Base-by-base conservation (phyloP, 805 yeast genomes). In the Wickerhamomyces hampshirensis region DNA sequence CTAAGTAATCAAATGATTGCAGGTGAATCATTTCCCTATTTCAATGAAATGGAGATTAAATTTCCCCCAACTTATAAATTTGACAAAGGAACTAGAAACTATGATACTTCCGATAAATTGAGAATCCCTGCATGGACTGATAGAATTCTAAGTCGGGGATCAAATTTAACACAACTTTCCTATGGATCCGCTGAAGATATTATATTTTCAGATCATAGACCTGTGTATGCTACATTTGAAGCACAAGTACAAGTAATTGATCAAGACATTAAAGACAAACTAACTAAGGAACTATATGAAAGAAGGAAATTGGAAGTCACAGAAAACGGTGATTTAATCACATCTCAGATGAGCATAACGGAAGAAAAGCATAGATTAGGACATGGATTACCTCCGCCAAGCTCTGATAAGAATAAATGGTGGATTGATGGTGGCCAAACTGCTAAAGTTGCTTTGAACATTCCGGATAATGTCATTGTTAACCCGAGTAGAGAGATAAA, bases 111-210 rank as follows among this genome's bases (percentile, higher is more conserved):
- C 28, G 98, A 91, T 51, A 93, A 93, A 59, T 80, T 79, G 59
- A 74, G 99, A 43, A 79, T 85, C 10, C 99, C 98, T 1, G 94
- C 98, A 0, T 93, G 98, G 98, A 89, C 98, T 3, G 99, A 93
- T 62, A 65, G 98, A 39, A 79, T 91, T 23, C 59, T 89, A 32
- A 80, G 77, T 51, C 65, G 83, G 18, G 79, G 84, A 12, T 62
- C 63, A n/a, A 66, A 71, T 9, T 56, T 89, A 38, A 67, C 63
- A 30, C 91, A 84, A 43, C 43, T 70, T 1, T 60, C 64, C 6
- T 93, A 91, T 56, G 70, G 75, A 11, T 67, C 81, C 34, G 75
- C 69, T 8, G 73, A 68, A 15, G 66, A 69, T 17, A 66, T 85
- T 15, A 57, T 66, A 13, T 82, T 84, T 49, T 85, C 96, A 1